Percentiles rank a stretch among this genome's conserved stretches.
Conservation (phyloP, 2,329 filamentous ascomycete species). For the Aspergillus sp. region DNA sequence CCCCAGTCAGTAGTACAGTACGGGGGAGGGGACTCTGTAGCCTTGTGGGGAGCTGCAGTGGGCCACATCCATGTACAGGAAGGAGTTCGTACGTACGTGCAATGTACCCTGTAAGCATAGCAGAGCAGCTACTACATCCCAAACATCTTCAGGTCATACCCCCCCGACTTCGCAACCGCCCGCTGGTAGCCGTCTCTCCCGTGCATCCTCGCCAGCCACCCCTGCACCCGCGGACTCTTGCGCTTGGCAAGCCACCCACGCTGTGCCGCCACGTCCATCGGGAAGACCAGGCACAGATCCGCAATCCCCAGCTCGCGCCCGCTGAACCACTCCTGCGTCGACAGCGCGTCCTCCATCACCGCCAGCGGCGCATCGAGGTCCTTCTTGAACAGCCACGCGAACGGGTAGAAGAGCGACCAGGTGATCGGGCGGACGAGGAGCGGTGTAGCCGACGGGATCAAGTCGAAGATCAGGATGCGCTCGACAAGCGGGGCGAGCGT, state of each 20-base stretch:
- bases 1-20: too few species aligned
- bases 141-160: conserved; percentile 17
- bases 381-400: conserved; percentile 10
- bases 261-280: conserved; percentile 22
- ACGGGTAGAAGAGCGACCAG: conserved; percentile 10
- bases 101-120: too few species aligned
- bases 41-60: not conserved
- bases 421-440: conserved; percentile 13
- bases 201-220: conserved; percentile 22
- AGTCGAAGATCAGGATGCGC: conserved; percentile 13
- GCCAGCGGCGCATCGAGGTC: conserved; percentile 11
- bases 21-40: too few species aligned
- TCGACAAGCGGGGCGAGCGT: conserved; percentile 9
- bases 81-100: too few species aligned
- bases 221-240: conserved; percentile 22
- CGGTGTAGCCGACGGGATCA: conserved; percentile 10
- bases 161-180: conserved; percentile 22
- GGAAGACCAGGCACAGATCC: conserved; percentile 28
- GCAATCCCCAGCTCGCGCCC: conserved; percentile 21
- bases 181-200: conserved; percentile 22
- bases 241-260: conserved; percentile 21
- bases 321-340: conserved; percentile 18
- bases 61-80: too few species aligned
- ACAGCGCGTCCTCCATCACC: conserved; percentile 16
- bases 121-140: not conserved